Evolutionary conservation across 768 basidiomycete genomes (phyloP).

Genomic region (Pisolithus sp.): DNA sequence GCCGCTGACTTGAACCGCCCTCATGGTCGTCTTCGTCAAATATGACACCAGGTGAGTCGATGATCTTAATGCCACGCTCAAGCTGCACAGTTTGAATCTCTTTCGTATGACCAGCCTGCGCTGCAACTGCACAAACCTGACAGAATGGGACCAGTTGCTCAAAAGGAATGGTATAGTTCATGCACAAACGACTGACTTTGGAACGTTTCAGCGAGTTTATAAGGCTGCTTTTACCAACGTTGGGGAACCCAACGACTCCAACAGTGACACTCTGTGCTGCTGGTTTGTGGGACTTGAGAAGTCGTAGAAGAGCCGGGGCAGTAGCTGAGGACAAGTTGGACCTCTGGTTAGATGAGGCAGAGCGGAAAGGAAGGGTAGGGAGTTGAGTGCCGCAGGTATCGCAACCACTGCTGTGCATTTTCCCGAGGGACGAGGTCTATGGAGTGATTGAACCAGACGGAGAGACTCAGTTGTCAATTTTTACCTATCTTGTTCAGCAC

Average conservation of each 20-base stretch:
- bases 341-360: conserved; percentile 68
- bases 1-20: conserved; percentile 40
- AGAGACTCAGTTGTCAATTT: conserved; percentile 15
- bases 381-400: conserved; percentile 84
- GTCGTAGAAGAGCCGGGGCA: conserved; percentile 67
- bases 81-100: conserved; percentile 87
- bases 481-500: conserved; percentile 96
- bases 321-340: conserved; percentile 75
- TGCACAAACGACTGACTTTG: conserved; percentile 42
- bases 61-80: conserved; percentile 85
- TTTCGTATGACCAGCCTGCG: conserved; percentile 91
- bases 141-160: not conserved
- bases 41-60: conserved; percentile 98
- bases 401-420: conserved; percentile 87
- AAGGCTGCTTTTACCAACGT: conserved; percentile 92
- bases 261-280: conserved; percentile 69
- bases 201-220: conserved; percentile 89
- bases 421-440: conserved; percentile 83
- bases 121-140: conserved; percentile 88
- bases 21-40: conserved; percentile 73
- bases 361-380: conserved; percentile 91
- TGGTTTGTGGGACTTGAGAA: conserved; percentile 80
- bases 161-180: not conserved
- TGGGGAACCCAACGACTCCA: conserved; percentile 94
- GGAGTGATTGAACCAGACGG: not conserved